Base-by-base conservation (phyloP, 1,139 yeast genomes). In the Oligophagozyma castellii region DNA sequence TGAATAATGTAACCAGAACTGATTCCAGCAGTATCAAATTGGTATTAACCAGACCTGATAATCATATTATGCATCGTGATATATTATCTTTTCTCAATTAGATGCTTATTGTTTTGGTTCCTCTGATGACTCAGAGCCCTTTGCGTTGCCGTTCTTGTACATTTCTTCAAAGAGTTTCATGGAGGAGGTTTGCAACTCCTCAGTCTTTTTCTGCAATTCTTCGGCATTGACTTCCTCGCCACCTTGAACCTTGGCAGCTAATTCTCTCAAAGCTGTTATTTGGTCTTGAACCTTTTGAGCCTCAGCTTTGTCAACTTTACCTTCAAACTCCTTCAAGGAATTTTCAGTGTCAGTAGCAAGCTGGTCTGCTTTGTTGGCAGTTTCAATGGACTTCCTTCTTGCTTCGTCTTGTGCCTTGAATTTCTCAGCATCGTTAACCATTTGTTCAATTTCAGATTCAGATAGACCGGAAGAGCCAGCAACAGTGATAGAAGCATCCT, bases 401-500 rank as follows among this genome's bases (percentile, higher is more conserved):
- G 89, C 86, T 69, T 84, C 80, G 68, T 89, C 98, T 55, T 86
- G 77, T 58, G 84, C 94, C 61, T 92, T 92, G 72, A 72, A 86
- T 69, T 83, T 83, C 69, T 89, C 96, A 51, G 96, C 98, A 55
- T 89, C 98, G 65, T 70, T 77, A 45, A 89, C 94, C 96, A 89
- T 89, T 71, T 81, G 79, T 69, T 86, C 95, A 53, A 89, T 89
- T 68, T 89, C 98, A 43, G 89, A 56, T 53, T 89, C 96, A 45
- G 94, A 78, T 52, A 89, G 71, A 64, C 98, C 98, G 34, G 96
- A 86, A 35, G 95, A 81, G 44, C 95, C 96, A 43, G 96, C 96
- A 59, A 89, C 96, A 39, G 96, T 86, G 67, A 89, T 86, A 43
- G 95, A 83, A 51, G 95, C 93, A 59, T 89, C 96, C 75, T 86